These are phyloP conservation scores for Grigorovia transvaalensis DNA, from an alignment of 805 yeast species.

Conservation along the genomic window DNA sequence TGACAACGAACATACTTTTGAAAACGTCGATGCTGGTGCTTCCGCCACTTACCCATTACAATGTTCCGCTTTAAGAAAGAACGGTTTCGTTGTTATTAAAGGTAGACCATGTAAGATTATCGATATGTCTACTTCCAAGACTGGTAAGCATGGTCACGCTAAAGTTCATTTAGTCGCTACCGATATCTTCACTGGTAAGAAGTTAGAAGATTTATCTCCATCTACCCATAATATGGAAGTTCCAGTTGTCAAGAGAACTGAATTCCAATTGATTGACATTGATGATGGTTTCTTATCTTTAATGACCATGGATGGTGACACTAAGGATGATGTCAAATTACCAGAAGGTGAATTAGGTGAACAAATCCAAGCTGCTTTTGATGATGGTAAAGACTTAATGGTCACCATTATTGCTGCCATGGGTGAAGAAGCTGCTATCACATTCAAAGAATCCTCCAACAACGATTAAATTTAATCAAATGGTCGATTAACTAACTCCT, in stretches of 20 bases:
- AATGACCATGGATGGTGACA: conserved; percentile 93
- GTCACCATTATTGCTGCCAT: conserved; percentile 93
- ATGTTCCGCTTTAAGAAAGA: conserved; percentile 99
- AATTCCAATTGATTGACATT: conserved; percentile 90
- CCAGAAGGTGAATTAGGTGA: conserved; percentile 98
- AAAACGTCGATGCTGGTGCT: conserved; percentile 97
- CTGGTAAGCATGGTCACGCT: conserved; percentile 99
- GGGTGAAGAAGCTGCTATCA: conserved; percentile 98
- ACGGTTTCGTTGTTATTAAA: conserved; percentile 96
- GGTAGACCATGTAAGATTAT: conserved; percentile 98
- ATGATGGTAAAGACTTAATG: conserved; percentile 91
- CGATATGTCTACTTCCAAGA: conserved; percentile 98
- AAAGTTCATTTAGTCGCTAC: conserved; percentile 97
- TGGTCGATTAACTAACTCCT: too few relatives aligned
- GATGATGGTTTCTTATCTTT: conserved; percentile 94
- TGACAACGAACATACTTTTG: conserved; percentile 78
- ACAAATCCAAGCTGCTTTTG: conserved; percentile 79
- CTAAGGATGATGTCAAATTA: conserved; percentile 95
- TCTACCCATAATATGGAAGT: conserved; percentile 99
- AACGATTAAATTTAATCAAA: too few relatives aligned
- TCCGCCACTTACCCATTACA: conserved; percentile 96
- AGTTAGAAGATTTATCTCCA: conserved; percentile 97
- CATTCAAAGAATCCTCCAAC: conserved; percentile 61
- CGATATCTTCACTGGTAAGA: conserved; percentile 96
- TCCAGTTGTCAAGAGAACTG: conserved; percentile 90